A percentile compares a stretch with the other conserved stretches of the same genome.
Evolutionary conservation across 371 early-diverging fungal species (phyloP).

Genomic region (Globomyces sp.): DNA sequence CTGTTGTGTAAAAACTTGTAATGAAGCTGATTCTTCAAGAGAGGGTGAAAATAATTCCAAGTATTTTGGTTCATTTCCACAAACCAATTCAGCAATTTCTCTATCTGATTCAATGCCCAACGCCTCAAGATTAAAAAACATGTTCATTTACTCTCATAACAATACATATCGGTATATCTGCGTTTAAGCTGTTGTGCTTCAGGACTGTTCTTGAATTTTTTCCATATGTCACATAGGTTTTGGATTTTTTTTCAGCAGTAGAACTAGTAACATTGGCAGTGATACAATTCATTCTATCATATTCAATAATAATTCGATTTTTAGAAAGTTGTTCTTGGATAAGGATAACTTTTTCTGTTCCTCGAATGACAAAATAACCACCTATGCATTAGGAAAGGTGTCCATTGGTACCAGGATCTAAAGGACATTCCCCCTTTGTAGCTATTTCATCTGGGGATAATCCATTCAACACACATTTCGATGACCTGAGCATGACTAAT

Average conservation of each 20-base stretch:
- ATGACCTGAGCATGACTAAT: slow-evolving; percentile 93
- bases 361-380: slow-evolving; percentile 99
- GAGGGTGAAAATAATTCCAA: slow-evolving; percentile 86
- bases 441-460: slow-evolving; percentile 80
- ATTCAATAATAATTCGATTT: slow-evolving; percentile 99
- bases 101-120: slow-evolving; percentile 95
- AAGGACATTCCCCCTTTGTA: slow-evolving; percentile 92
- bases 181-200: slow-evolving; percentile 85
- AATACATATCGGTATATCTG: slow-evolving; percentile 86
- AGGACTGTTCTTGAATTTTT: slow-evolving; percentile 78
- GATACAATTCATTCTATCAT: slow-evolving; percentile 83
- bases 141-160: slow-evolving; percentile 50
- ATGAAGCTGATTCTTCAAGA: slow-evolving; percentile 81
- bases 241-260: slow-evolving; percentile 97
- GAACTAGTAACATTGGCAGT: slow-evolving; percentile 89
- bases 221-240: slow-evolving; percentile 85
- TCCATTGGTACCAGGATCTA: slow-evolving; percentile 79
- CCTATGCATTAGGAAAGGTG: too few relatives aligned
- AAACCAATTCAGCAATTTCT: slow-evolving; percentile 94
- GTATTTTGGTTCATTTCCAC: slow-evolving; percentile 80
- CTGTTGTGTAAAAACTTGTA: slow-evolving; percentile 81
- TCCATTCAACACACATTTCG: slow-evolving; percentile 83
- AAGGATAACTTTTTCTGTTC: slow-evolving; percentile 98
- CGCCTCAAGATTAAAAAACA: slow-evolving; percentile 50
- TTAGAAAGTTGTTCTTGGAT: slow-evolving; percentile 99